Percentiles rank a stretch among this genome's conserved stretches.
Evolutionary conservation across 1,139 yeast species (phyloP).

Genomic region (Magnusiomyces paraingens): DNA sequence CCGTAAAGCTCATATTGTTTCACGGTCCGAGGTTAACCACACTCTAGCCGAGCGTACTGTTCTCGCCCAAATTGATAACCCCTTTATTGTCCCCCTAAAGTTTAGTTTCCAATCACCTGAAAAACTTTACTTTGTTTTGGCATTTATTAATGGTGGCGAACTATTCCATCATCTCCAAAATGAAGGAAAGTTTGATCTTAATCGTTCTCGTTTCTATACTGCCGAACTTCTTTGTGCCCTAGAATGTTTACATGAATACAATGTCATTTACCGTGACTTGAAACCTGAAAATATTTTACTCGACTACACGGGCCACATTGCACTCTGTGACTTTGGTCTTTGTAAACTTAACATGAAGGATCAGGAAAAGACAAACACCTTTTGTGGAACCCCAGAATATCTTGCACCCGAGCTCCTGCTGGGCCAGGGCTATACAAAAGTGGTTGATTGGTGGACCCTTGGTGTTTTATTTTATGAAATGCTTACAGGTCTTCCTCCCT

Average conservation of each 20-base stretch:
- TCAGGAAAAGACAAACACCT: slow-evolving; percentile 84
- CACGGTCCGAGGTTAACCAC: slow-evolving; percentile 91
- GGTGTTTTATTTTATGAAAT: slow-evolving; percentile 91
- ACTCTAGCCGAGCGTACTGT: slow-evolving; percentile 95
- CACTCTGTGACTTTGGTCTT: slow-evolving; percentile 92
- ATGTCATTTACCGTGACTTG: slow-evolving; percentile 89
- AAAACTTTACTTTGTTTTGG: slow-evolving; percentile 79
- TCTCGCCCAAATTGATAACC: slow-evolving; percentile 84
- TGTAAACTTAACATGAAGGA: slow-evolving; percentile 91
- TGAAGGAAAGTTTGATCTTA: slow-evolving; percentile 83
- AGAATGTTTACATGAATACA: slow-evolving; percentile 82
- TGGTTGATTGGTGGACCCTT: slow-evolving; percentile 98
- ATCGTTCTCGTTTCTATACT: slow-evolving; percentile 85
- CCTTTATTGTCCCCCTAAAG: slow-evolving; percentile 96
- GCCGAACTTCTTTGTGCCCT: slow-evolving; percentile 90
- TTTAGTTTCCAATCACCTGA: slow-evolving; percentile 96
- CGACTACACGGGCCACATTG: slow-evolving; percentile 96
- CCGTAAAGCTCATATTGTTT: slow-evolving; percentile 88
- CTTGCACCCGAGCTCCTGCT: slow-evolving; percentile 88
- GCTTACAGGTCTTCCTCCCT: slow-evolving; percentile 96
- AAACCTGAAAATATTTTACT: slow-evolving; percentile 92
- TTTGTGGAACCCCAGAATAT: slow-evolving; percentile 96
- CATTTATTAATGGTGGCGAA: slow-evolving; percentile 97
- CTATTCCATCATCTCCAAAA: slow-evolving; percentile 89
- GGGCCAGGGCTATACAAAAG: slow-evolving; percentile 91